Conservation (phyloP, 345 rosid species). For the Erucastrum elatum region DNA sequence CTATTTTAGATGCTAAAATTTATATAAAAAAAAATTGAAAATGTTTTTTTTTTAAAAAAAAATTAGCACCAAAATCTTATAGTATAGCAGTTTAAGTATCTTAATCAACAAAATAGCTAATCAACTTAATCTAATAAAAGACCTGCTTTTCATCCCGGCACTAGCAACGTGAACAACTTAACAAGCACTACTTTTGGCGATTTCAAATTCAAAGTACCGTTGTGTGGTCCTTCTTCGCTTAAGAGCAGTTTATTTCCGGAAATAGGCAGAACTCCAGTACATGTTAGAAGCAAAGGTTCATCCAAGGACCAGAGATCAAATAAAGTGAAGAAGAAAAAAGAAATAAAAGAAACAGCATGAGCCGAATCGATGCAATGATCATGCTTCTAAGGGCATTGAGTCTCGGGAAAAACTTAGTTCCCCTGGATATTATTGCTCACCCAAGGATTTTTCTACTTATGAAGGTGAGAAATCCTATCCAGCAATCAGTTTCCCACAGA, state of each 20-base stretch:
- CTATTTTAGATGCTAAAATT: too few relatives aligned
- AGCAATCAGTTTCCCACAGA: conserved; percentile 44
- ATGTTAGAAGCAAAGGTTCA: conserved; percentile 35
- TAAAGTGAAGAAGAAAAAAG: conserved; percentile 46
- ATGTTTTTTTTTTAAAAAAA: too few relatives aligned
- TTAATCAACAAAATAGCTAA: too few relatives aligned
- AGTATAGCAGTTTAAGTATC: too few relatives aligned
- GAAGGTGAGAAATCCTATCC: conserved; percentile 44
- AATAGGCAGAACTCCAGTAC: conserved; percentile 36
- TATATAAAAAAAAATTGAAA: too few relatives aligned
- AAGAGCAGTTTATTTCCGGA: conserved; percentile 62
- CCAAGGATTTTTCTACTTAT: conserved; percentile 74
- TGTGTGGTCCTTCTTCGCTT: conserved; percentile 60
- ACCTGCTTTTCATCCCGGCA: conserved; percentile 22
- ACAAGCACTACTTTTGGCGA: conserved; percentile 41
- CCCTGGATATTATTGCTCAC: conserved; percentile 55
- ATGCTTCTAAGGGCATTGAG: conserved; percentile 36
- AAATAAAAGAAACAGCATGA: conserved; percentile 42
- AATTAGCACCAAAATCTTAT: too few relatives aligned
- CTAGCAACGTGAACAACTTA: conserved; percentile 35
- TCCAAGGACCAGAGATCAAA: conserved; percentile 50
- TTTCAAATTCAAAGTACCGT: conserved; percentile 46
- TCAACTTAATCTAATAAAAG: too few relatives aligned
- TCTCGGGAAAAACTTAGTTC: conserved; percentile 45
- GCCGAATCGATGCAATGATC: conserved; percentile 38